Conservation (phyloP, 495 filamentous ascomycete species). For the Trypethelium eluteriae region DNA sequence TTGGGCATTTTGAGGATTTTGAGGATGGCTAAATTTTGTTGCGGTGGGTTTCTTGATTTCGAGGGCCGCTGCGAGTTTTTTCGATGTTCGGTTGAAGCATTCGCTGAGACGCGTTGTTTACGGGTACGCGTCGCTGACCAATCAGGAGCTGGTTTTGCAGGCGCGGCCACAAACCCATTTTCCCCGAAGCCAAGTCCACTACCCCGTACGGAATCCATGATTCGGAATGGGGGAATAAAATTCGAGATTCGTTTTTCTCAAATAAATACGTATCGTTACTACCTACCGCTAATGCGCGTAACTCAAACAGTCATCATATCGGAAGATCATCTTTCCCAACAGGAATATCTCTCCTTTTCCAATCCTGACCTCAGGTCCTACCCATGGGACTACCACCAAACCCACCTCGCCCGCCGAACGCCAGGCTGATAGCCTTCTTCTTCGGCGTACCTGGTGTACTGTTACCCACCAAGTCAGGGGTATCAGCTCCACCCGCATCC, state of each 20-base stretch:
- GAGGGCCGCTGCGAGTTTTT: not conserved
- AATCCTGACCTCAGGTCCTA: not conserved
- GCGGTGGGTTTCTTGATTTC: not conserved
- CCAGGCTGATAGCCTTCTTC: constrained; percentile 14
- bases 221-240: too few species aligned
- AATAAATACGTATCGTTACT: too few species aligned
- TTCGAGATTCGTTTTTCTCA: too few species aligned
- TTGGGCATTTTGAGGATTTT: not conserved
- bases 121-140: not conserved
- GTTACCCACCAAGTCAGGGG: constrained; percentile 12
- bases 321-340: constrained; percentile 6
- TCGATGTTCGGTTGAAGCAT: not conserved
- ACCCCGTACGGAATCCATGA: too few species aligned
- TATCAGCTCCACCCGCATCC: constrained; percentile 6
- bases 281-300: too few species aligned
- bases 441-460: constrained; percentile 22
- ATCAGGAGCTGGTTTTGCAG: not conserved
- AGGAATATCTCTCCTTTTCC: not conserved
- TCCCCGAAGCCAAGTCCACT: too few species aligned
- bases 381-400: constrained; percentile 10
- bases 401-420: not conserved
- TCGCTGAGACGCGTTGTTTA: not conserved
- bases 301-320: not conserved
- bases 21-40: not conserved
- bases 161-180: not conserved